Conservation (phyloP, 768 basidiomycete species). For the Candolleomyces efflorescens region DNA sequence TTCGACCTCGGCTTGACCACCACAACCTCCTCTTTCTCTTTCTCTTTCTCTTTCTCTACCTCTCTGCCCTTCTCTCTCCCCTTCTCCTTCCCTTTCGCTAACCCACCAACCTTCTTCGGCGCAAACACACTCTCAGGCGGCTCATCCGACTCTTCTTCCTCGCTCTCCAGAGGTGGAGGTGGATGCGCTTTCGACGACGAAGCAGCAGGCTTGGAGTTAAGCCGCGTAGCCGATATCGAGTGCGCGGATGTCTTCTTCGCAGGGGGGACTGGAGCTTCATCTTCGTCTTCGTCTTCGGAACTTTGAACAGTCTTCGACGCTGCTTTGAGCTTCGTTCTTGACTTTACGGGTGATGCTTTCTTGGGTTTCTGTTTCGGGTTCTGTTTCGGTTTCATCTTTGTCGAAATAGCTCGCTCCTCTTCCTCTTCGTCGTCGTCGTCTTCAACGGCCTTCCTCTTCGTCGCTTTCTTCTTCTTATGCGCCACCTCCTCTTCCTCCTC, state of each 20-base stretch:
- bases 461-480: too few species aligned
- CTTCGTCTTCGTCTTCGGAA: too few species aligned
- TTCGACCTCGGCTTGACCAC: not conserved
- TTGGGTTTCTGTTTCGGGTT: not conserved
- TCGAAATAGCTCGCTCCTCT: not conserved
- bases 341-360: not conserved
- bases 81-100: not conserved
- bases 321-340: not conserved
- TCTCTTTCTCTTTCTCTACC: not conserved
- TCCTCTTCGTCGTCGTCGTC: slow-evolving; percentile 9
- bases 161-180: too few species aligned
- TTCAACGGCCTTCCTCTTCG: not conserved
- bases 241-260: too few species aligned
- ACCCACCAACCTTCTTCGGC: too few species aligned
- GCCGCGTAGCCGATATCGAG: not conserved
- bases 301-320: too few species aligned
- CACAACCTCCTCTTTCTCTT: not conserved
- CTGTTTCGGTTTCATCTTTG: not conserved
- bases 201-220: not conserved
- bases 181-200: too few species aligned
- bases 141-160: too few species aligned
- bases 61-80: not conserved
- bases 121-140: too few species aligned
- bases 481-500: not conserved
- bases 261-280: too few species aligned